These are phyloP conservation scores for Cyclostephanos tholiformis DNA, from an alignment of 108 stramenopile species.

Conservation along the genomic window DNA sequence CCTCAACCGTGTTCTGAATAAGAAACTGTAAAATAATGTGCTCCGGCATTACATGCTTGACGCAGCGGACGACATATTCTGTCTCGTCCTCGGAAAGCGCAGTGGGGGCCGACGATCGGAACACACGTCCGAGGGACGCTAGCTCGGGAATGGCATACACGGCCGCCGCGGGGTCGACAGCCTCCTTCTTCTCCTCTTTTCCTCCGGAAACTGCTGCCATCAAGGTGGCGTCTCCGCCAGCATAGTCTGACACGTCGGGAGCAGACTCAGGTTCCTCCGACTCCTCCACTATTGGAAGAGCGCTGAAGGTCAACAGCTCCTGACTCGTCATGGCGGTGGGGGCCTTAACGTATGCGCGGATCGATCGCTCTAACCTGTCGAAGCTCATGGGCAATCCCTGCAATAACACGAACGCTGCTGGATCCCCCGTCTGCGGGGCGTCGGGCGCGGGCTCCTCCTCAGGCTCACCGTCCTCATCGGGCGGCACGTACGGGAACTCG, in stretches of 20 bases:
- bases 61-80: conserved; percentile 78
- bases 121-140: conserved; percentile 69
- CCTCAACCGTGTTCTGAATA: conserved; percentile 87
- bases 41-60: conserved; percentile 85
- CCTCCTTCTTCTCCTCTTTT: conserved; percentile 56
- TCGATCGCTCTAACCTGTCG: conserved; percentile 67
- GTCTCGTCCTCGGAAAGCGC: conserved; percentile 75
- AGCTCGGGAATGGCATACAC: conserved; percentile 78
- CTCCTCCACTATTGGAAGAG: conserved; percentile 78
- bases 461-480: conserved; percentile 40
- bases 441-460: conserved; percentile 44
- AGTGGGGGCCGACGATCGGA: conserved; percentile 57
- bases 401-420: conserved; percentile 54
- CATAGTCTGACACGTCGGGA: conserved; percentile 25
- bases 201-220: conserved; percentile 37
- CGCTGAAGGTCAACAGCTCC: conserved; percentile 63
- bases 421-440: conserved; percentile 42
- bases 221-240: conserved; percentile 43
- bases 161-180: conserved; percentile 58
- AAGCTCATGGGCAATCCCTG: conserved; percentile 84
- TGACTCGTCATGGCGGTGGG: conserved; percentile 56
- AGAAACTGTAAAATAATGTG: conserved; percentile 86
- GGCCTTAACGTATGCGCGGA: conserved; percentile 61
- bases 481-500: conserved; percentile 39
- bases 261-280: conserved; percentile 32